Evolutionary conservation across 176 grass and related monocot species (phyloP), one percentile per base, ranked within the genome.

Genomic region (Carex scoparia): DNA sequence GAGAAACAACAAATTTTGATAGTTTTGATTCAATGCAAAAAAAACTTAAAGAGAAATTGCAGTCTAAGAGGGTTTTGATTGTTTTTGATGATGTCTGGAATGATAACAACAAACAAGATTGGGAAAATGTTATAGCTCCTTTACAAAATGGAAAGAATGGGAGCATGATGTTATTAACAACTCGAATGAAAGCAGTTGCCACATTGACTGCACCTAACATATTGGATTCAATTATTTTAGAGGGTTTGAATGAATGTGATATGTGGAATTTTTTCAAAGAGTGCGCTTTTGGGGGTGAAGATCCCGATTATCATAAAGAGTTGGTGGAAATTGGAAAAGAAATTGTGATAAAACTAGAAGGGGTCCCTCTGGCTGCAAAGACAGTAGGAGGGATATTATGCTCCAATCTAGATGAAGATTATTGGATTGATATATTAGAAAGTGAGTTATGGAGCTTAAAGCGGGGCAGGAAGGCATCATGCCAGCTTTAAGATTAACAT

Each of bases 1-100:
- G 4, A 7, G 7, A 80, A 28, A 87, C 31, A 54, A 9, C 38
- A 76, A n/a, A 83, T 35, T 10, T 49, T 40, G 40, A 81, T 10
- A 65, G 54, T 48, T 71, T 87, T 4, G 81, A 85, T 28, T 4
- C 7, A 1, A 38, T 84, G 10, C 81, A 84, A 82, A 46, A 0
- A 0, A 12, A 73, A 16, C 42, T 87, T 59, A 31, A 0, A 3
- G 53, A 87, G 18, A 15, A 71, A 19, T 85, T 90, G 64, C 1
- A 30, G 16, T 59, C 27, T 33, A 51, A 54, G 72, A 87, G 32
- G 19, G 60, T 87, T 67, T 55, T 87, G 54, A 32, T 90, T 44
- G 87, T 89, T 7, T 65, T 89, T 57, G 87, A 89, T 86, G 87
- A 89, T 75, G 65, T 46, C n/a, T 89, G 88, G 88, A 66, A 90